phyloP scores from a whole-genome alignment of 192 early-diverging fungal species.

The Rhizophlyctis rosea region DNA sequence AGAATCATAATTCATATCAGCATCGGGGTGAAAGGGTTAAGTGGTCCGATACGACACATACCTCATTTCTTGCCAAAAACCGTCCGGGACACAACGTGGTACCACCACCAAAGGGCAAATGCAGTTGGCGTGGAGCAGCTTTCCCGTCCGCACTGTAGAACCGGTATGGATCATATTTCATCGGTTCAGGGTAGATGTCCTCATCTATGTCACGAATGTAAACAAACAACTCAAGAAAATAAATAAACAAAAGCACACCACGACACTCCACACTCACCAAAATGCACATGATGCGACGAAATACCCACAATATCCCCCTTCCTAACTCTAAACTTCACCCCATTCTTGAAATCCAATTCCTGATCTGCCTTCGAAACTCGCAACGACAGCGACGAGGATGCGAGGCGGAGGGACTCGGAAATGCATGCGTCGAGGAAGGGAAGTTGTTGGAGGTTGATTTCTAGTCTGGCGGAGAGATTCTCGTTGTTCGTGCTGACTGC shows the following conservation, averaged over 20 bases:
- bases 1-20: too few species aligned
- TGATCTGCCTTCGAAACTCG: neutral
- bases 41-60: neutral
- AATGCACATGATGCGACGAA: neutral
- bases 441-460: neutral
- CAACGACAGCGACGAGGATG: neutral
- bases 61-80: neutral
- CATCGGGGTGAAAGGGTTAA: neutral
- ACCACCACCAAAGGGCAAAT: conserved; percentile 1
- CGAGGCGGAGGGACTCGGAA: neutral
- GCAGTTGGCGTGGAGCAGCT: neutral
- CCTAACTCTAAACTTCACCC: neutral
- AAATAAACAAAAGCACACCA: too few species aligned
- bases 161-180: neutral
- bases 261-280: neutral
- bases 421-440: neutral
- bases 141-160: neutral
- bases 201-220: neutral
- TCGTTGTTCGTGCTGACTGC: neutral
- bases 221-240: too few species aligned
- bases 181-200: neutral
- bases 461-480: neutral
- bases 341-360: neutral
- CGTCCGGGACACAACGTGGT: neutral
- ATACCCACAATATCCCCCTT: neutral